Evolutionary conservation across 208 protist genomes (phyloP).

Genomic region (Trypanosomatidae sp.): DNA sequence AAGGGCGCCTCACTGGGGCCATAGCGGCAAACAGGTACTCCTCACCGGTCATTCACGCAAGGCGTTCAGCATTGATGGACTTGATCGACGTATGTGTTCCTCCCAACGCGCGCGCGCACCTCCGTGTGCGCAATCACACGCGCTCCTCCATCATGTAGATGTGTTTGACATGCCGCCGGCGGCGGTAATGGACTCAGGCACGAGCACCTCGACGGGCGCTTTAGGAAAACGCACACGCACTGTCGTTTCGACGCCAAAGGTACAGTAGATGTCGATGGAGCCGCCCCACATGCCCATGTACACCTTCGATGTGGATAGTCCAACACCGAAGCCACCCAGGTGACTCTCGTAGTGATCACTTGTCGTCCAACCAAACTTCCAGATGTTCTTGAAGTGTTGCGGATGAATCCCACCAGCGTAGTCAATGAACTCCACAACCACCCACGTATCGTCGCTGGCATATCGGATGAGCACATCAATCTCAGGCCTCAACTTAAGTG

Average conservation of each 20-base stretch:
- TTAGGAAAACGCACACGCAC: slow-evolving; percentile 85
- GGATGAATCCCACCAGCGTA: slow-evolving; percentile 57
- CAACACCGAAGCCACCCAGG: slow-evolving; percentile 81
- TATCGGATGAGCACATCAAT: slow-evolving; percentile 51
- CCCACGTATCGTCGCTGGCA: slow-evolving; percentile 50
- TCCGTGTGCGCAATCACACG: neutral
- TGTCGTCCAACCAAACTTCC: slow-evolving; percentile 89
- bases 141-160: neutral
- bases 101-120: neutral
- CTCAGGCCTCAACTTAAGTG: slow-evolving; percentile 17
- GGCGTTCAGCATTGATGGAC: neutral
- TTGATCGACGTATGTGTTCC: neutral
- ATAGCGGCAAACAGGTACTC: neutral
- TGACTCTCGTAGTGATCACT: slow-evolving; percentile 58
- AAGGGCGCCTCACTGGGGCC: neutral
- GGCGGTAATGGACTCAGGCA: slow-evolving; percentile 18
- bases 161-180: neutral
- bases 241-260: slow-evolving; percentile 43
- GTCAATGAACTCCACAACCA: slow-evolving; percentile 80
- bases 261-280: slow-evolving; percentile 71
- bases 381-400: slow-evolving; percentile 52
- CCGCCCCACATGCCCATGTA: slow-evolving; percentile 88
- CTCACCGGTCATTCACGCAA: neutral
- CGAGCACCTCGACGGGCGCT: slow-evolving; percentile 54
- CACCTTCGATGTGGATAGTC: slow-evolving; percentile 80